Evolutionary conservation across 2,329 filamentous ascomycete species (phyloP).

Genomic region (Aspergillus neoniger): DNA sequence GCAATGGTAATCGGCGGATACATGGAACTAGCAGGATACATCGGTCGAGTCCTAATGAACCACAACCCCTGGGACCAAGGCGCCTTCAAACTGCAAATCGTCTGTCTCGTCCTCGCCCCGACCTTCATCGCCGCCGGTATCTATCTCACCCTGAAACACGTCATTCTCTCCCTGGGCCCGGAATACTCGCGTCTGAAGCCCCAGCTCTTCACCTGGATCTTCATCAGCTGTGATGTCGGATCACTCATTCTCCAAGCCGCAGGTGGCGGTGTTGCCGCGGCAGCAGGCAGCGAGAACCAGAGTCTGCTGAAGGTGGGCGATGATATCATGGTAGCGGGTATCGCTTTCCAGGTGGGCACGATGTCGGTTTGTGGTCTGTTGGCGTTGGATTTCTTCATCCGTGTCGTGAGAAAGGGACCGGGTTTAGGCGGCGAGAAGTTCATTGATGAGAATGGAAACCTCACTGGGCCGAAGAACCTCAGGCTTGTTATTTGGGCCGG

Average conservation of each 20-base stretch:
- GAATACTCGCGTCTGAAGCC: conserved; percentile 52
- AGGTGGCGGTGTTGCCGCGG: conserved; percentile 60
- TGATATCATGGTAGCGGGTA: conserved; percentile 60
- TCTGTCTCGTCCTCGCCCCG: conserved; percentile 58
- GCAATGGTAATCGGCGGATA: conserved; percentile 52
- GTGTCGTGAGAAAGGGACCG: conserved; percentile 30
- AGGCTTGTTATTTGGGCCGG: conserved; percentile 31
- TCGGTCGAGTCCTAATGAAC: conserved; percentile 56
- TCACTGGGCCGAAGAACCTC: conserved; percentile 22
- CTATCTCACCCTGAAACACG: conserved; percentile 59
- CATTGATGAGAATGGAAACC: neutral
- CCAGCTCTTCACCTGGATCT: conserved; percentile 59
- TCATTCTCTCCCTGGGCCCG: conserved; percentile 58
- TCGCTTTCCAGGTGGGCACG: conserved; percentile 59
- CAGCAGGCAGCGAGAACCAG: conserved; percentile 42
- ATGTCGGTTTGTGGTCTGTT: conserved; percentile 42
- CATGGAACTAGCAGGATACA: conserved; percentile 59
- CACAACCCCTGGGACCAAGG: conserved; percentile 53
- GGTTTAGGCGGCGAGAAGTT: conserved; percentile 31
- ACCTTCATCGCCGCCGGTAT: conserved; percentile 59
- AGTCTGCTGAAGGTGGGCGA: conserved; percentile 51
- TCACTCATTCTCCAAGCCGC: conserved; percentile 61
- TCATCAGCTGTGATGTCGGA: conserved; percentile 60
- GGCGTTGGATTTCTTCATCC: conserved; percentile 50
- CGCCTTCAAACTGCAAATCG: conserved; percentile 58